Conservation (phyloP, 306 rosid species). For the Prunus campanulata region DNA sequence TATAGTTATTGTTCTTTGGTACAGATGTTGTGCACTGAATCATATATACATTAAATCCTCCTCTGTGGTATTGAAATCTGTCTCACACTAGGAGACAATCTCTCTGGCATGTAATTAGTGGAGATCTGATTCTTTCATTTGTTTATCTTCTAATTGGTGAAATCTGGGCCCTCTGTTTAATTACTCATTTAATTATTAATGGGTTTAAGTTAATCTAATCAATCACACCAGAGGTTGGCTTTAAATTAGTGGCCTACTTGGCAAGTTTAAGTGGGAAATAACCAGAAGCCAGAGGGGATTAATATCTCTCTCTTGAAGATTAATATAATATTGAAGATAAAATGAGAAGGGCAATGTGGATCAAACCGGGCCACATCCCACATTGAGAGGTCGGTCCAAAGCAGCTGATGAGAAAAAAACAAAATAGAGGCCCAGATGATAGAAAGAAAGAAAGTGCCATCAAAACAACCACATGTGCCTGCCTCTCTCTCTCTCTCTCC, state of each 20-base stretch:
- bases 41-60: slow-evolving; percentile 9
- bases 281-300: background rate
- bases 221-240: background rate
- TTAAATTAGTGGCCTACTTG: slow-evolving; percentile 8
- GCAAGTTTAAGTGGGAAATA: background rate
- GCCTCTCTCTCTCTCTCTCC: slow-evolving; percentile 5
- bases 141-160: slow-evolving; percentile 11
- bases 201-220: slow-evolving; percentile 11
- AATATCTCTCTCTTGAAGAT: too few relatives aligned
- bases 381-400: slow-evolving; percentile 32
- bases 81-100: slow-evolving; percentile 61
- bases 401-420: slow-evolving; percentile 12
- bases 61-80: slow-evolving; percentile 40
- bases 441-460: slow-evolving; percentile 40
- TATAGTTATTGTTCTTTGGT: background rate
- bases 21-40: slow-evolving; percentile 5
- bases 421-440: slow-evolving; percentile 36
- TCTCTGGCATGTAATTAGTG: slow-evolving; percentile 51
- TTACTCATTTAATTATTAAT: background rate
- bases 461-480: slow-evolving; percentile 60
- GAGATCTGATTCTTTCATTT: slow-evolving; percentile 34
- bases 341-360: slow-evolving; percentile 50
- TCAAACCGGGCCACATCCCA: slow-evolving; percentile 52
- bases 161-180: background rate
- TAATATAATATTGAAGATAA: background rate